Conservation (phyloP, 2,329 filamentous ascomycete species). For the Plectosphaerella cucumerina region DNA sequence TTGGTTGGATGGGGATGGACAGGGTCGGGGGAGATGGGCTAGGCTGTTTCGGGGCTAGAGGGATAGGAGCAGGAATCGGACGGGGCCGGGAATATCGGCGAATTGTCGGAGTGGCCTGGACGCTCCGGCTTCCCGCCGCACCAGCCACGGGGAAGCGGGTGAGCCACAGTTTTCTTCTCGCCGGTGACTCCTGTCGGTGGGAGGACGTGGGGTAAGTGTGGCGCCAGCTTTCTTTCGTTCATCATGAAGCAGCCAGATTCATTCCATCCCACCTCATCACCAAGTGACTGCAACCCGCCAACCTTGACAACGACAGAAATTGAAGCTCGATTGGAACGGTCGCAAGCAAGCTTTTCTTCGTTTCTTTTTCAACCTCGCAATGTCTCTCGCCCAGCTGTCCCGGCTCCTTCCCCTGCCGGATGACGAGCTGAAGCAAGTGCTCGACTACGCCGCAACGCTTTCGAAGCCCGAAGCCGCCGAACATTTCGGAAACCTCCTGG, state of each 20-base stretch:
- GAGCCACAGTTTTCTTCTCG: background rate
- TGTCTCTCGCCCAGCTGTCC: constrained; percentile 65
- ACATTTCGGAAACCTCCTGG: constrained; percentile 83
- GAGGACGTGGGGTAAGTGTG: constrained; percentile 1
- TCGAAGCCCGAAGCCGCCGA: constrained; percentile 74
- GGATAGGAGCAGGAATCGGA: background rate
- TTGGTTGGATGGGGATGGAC: constrained; percentile 1
- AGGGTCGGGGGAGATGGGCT: background rate
- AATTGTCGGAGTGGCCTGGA: constrained; percentile 1
- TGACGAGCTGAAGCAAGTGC: constrained; percentile 75
- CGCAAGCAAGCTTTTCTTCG: too few relatives aligned
- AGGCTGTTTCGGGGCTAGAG: background rate
- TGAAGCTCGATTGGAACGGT: too few relatives aligned
- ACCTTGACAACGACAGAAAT: background rate
- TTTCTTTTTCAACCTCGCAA: constrained; percentile 18
- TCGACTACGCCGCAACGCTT: constrained; percentile 75
- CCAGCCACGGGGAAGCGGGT: background rate
- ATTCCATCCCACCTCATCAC: too few relatives aligned
- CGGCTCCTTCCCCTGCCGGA: constrained; percentile 81
- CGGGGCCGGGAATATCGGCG: constrained; percentile 1
- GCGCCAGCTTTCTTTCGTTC: background rate
- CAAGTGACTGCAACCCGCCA: too few relatives aligned
- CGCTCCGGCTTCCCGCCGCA: too few relatives aligned
- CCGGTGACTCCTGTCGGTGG: background rate
- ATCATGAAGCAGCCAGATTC: background rate